A percentile compares a stretch with the other conserved stretches of the same genome.
phyloP scores from a whole-genome alignment of 2,329 filamentous ascomycete species.

The Nemania abortiva region DNA sequence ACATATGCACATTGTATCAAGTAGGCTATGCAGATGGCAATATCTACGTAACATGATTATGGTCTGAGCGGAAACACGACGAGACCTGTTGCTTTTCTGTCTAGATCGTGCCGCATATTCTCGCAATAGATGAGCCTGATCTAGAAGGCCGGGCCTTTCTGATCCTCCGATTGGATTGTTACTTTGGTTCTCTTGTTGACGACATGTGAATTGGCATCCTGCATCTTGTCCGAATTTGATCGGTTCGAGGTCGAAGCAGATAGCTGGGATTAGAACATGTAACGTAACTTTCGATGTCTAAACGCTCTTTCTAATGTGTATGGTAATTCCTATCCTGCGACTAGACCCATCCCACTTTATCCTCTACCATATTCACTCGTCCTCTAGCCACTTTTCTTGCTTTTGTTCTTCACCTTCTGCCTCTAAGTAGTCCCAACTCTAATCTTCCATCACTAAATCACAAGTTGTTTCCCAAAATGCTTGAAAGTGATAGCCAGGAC shows the following conservation, averaged over 20 bases:
- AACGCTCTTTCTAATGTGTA: background rate
- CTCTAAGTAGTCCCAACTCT: background rate
- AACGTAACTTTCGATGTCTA: background rate
- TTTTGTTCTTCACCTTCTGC: background rate
- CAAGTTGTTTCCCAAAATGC: background rate
- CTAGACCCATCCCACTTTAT: background rate
- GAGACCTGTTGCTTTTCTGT: background rate
- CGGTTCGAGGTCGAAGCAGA: background rate
- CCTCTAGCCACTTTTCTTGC: background rate
- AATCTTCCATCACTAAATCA: background rate
- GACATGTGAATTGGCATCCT: background rate
- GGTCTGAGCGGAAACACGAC: background rate
- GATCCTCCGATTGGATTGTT: background rate
- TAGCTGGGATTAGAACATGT: background rate
- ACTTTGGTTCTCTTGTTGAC: background rate
- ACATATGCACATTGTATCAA: background rate
- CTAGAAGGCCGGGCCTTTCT: background rate
- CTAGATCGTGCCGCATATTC: background rate
- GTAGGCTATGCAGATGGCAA: background rate
- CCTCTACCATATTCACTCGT: background rate
- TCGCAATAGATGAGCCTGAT: background rate
- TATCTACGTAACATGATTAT: background rate
- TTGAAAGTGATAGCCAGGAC: background rate
- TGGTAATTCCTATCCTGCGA: background rate
- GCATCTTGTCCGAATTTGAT: background rate